These are phyloP conservation scores for Ceriops zippeliana DNA, from an alignment of 345 rosid species.

Conservation along the genomic window DNA sequence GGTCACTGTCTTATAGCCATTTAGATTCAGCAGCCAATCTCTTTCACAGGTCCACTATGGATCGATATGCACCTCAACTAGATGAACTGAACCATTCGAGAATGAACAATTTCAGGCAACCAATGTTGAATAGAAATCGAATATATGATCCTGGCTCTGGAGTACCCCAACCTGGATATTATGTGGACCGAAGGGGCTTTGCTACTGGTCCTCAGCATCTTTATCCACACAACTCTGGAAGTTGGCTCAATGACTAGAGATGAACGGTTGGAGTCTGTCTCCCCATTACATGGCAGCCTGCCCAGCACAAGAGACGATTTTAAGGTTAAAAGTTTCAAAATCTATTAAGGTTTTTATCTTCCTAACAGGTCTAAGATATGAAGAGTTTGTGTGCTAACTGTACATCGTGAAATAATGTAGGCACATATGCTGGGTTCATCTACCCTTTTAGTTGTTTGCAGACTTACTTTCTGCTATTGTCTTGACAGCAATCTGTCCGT, in stretches of 20 bases:
- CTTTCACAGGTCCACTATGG: slow-evolving; percentile 41
- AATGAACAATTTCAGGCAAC: slow-evolving; percentile 38
- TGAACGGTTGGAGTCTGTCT: not conserved
- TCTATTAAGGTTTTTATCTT: no score
- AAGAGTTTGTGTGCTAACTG: no score
- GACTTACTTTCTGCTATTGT: no score
- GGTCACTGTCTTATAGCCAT: slow-evolving; percentile 26
- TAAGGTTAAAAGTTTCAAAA: no score
- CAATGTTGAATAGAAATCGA: slow-evolving; percentile 16
- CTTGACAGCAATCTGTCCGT: no score
- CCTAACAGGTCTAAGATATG: no score
- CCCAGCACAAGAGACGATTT: no score
- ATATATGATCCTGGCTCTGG: slow-evolving; percentile 27
- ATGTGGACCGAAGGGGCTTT: slow-evolving; percentile 31
- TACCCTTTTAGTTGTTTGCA: no score
- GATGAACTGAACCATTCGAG: slow-evolving; percentile 53
- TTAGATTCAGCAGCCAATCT: slow-evolving; percentile 21
- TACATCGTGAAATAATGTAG: no score
- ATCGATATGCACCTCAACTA: slow-evolving; percentile 57
- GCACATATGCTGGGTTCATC: no score
- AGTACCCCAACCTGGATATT: slow-evolving; percentile 21
- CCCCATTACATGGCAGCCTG: not conserved
- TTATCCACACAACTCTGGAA: slow-evolving; percentile 33
- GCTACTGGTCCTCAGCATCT: slow-evolving; percentile 47
- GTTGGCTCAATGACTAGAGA: slow-evolving; percentile 70